Conservation (phyloP, 805 yeast genomes). For the Metschnikowia reukaufii region DNA sequence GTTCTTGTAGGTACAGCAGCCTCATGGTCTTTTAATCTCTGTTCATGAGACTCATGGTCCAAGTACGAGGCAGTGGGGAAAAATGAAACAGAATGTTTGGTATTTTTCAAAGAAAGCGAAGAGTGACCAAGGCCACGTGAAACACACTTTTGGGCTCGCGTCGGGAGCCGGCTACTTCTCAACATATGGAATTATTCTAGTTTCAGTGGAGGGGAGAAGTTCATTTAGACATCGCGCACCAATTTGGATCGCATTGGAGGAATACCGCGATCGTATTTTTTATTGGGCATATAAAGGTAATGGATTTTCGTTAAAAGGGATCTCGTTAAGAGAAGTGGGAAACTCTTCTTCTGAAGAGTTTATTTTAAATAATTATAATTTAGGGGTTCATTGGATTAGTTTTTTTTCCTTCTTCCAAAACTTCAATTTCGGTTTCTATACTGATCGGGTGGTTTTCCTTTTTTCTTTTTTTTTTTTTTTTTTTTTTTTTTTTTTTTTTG, state of each 20-base stretch:
- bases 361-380: too few species aligned
- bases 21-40: conserved; percentile 29
- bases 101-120: background rate
- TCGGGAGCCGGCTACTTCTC: conserved; percentile 2
- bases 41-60: conserved; percentile 29
- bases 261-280: background rate
- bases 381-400: too few species aligned
- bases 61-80: conserved; percentile 29
- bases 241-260: background rate
- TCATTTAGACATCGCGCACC: conserved; percentile 2
- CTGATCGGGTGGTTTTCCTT: too few species aligned
- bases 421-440: too few species aligned
- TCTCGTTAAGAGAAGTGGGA: too few species aligned
- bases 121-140: background rate
- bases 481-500: background rate
- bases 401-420: too few species aligned
- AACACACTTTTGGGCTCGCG: background rate
- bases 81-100: conserved; percentile 18
- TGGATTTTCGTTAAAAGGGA: too few species aligned
- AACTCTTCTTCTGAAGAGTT: too few species aligned
- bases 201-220: background rate
- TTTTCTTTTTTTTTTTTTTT: background rate
- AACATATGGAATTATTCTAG: background rate
- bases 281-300: background rate
- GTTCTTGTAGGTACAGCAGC: conserved; percentile 38